These are phyloP conservation scores for Collybia nuda DNA, from an alignment of 768 basidiomycete species.

Conservation along the genomic window DNA sequence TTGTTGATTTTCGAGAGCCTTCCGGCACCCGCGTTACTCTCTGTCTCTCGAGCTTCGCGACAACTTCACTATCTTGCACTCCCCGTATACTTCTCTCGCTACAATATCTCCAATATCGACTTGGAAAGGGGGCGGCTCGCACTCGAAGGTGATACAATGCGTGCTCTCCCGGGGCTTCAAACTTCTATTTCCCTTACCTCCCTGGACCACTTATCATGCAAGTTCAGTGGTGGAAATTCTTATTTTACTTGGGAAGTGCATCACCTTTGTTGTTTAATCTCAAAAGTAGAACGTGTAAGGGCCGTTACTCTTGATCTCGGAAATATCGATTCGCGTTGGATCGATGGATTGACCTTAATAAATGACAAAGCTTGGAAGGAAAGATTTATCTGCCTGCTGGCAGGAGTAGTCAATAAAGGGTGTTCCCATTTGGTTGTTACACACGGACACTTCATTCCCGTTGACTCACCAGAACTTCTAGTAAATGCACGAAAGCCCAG, in stretches of 20 bases:
- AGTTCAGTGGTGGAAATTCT: conserved; percentile 14
- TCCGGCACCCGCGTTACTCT: conserved; percentile 9
- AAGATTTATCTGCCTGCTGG: conserved; percentile 13
- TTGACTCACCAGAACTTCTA: background rate
- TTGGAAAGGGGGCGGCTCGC: conserved; percentile 9
- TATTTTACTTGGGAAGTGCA: conserved; percentile 14
- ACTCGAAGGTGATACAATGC: conserved; percentile 10
- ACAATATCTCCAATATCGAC: conserved; percentile 9
- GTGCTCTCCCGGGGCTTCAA: conserved; percentile 17
- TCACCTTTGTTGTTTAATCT: conserved; percentile 14
- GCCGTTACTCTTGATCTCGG: conserved; percentile 15
- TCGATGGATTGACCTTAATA: conserved; percentile 16
- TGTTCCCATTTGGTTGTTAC: conserved; percentile 15
- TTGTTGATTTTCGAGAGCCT: conserved; percentile 14
- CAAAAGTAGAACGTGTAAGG: conserved; percentile 8
- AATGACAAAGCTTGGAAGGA: conserved; percentile 14
- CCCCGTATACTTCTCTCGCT: conserved; percentile 17
- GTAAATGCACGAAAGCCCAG: background rate
- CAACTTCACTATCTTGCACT: conserved; percentile 17
- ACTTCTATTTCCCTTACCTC: conserved; percentile 14
- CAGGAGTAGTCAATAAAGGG: conserved; percentile 10
- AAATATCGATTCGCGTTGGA: conserved; percentile 20
- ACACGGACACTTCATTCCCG: conserved; percentile 17
- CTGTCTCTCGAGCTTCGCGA: conserved; percentile 14
- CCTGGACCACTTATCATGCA: conserved; percentile 17